phyloP scores from a whole-genome alignment of 148 eudicot genomes.

The Chenopodium quinoa region DNA sequence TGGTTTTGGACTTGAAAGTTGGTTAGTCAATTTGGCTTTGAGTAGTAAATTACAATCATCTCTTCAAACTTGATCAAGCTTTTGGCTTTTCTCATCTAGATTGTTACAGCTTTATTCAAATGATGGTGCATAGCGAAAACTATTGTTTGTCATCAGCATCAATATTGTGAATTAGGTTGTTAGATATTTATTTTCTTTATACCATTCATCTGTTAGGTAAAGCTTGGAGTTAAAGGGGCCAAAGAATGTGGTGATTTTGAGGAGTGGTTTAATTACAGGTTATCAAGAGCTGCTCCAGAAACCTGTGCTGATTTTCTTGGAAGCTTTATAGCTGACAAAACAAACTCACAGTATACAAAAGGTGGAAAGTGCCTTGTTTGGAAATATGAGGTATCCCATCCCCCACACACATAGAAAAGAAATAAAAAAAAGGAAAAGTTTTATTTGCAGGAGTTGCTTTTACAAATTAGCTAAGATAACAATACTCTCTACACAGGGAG shows the following conservation, averaged over 20 bases:
- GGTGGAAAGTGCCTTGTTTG: conserved; percentile 98
- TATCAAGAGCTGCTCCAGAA: conserved; percentile 97
- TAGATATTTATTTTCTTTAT: background rate
- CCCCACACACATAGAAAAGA: background rate
- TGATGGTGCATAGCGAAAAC: background rate
- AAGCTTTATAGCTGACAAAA: conserved; percentile 79
- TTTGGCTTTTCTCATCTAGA: background rate
- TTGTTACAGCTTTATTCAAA: background rate
- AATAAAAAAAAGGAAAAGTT: background rate
- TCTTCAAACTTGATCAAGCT: too few relatives aligned
- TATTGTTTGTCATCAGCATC: background rate
- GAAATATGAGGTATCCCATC: conserved; percentile 78
- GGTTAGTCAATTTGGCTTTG: background rate
- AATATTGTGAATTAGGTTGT: conserved; percentile 4
- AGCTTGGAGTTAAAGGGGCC: conserved; percentile 88
- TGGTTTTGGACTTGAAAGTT: background rate
- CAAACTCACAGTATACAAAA: conserved; percentile 60
- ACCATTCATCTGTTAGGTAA: conserved; percentile 51
- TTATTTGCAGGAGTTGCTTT: background rate
- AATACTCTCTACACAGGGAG: conserved; percentile 54
- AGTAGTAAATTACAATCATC: background rate
- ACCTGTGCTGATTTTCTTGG: conserved; percentile 98
- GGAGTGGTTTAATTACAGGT: conserved; percentile 97
- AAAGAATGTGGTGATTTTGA: conserved; percentile 90
- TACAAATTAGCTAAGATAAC: background rate